Evolutionary conservation across 2,329 filamentous ascomycete genomes (phyloP).

Genomic region (Colletotrichum scovillei): DNA sequence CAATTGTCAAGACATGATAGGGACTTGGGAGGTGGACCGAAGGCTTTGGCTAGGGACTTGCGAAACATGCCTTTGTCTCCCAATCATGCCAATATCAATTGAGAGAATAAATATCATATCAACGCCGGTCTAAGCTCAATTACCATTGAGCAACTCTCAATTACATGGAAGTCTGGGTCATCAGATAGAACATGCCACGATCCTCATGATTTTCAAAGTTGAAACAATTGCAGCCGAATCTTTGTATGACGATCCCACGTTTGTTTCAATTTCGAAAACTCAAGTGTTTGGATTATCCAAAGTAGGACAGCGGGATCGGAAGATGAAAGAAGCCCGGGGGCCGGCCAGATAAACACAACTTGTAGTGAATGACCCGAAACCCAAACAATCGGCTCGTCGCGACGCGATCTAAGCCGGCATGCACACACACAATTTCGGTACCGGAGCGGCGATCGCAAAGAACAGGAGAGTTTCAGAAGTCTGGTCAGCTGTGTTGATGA

Average conservation of each 20-base stretch:
- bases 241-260: not conserved
- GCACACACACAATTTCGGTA: not conserved
- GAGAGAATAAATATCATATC: too few species aligned
- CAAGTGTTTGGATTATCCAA: not conserved
- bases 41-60: too few species aligned
- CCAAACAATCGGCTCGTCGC: constrained; percentile 7
- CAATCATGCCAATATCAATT: too few species aligned
- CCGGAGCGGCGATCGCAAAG: constrained; percentile 9
- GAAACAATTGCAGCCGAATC: constrained; percentile 17
- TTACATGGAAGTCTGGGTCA: not conserved
- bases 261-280: not conserved
- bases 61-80: too few species aligned
- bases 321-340: not conserved
- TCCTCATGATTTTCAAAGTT: not conserved
- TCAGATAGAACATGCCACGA: not conserved
- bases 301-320: not conserved
- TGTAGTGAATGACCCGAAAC: not conserved
- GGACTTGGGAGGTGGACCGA: too few species aligned
- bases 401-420: constrained; percentile 23
- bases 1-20: too few species aligned
- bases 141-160: not conserved
- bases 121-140: too few species aligned
- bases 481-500: constrained; percentile 11
- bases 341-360: not conserved
- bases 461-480: constrained; percentile 18